These are phyloP conservation scores for Hordeum marinum DNA, from an alignment of 176 grass and related monocot species.

Conservation along the genomic window DNA sequence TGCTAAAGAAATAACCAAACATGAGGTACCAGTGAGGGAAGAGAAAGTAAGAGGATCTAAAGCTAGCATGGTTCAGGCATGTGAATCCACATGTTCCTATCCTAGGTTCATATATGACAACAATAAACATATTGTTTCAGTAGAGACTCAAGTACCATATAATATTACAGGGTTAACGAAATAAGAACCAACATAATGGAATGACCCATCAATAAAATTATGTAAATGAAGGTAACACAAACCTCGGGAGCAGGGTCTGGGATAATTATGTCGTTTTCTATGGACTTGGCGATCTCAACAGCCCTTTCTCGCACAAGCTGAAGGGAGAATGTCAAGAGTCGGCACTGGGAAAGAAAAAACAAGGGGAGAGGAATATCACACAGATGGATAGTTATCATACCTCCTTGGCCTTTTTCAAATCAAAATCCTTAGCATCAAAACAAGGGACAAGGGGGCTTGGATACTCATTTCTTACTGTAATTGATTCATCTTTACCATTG, in stretches of 20 bases:
- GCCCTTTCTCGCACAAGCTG: neutral
- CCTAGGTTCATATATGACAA: neutral
- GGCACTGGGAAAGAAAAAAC: neutral
- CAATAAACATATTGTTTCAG: neutral
- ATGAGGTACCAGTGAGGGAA: neutral
- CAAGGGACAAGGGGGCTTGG: rapidly evolving
- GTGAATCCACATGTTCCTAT: neutral
- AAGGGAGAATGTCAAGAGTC: neutral
- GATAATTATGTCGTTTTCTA: neutral
- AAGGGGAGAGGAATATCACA: neutral
- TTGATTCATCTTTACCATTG: neutral
- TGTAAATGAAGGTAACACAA: neutral
- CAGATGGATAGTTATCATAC: neutral
- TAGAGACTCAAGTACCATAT: neutral
- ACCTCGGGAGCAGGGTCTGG: neutral
- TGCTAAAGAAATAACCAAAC: neutral
- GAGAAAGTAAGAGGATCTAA: neutral
- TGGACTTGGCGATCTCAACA: neutral
- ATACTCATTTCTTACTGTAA: neutral
- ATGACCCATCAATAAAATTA: too few relatives aligned
- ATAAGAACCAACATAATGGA: too few relatives aligned
- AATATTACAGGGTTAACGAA: too few relatives aligned
- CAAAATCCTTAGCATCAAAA: neutral
- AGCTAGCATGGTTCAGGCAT: neutral
- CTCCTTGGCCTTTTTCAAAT: neutral